Evolutionary conservation across 1,284 basidiomycete genomes (phyloP).

Genomic region (Trametes sp.): DNA sequence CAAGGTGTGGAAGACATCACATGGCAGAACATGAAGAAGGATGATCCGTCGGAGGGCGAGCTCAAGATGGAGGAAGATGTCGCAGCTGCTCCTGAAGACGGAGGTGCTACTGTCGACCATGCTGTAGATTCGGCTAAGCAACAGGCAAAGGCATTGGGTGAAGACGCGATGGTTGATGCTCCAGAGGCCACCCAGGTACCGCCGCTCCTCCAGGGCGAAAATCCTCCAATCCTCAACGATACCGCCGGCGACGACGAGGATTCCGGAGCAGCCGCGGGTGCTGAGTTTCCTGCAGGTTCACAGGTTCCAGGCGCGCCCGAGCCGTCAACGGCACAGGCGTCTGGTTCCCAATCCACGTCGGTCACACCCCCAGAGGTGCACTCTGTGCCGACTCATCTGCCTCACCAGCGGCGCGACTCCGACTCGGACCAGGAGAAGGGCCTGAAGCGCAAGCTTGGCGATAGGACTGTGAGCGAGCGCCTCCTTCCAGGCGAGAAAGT

Average conservation of each 20-base stretch:
- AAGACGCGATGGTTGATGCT: background rate
- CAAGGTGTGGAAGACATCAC: conserved; percentile 78
- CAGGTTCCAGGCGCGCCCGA: conserved; percentile 27
- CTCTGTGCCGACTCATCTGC: conserved; percentile 13
- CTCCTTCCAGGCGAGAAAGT: conserved; percentile 35
- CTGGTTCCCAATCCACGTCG: conserved; percentile 5
- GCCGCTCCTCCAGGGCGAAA: conserved; percentile 28
- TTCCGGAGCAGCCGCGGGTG: conserved; percentile 37
- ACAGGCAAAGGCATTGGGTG: background rate
- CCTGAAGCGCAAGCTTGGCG: conserved; percentile 68
- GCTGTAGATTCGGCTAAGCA: conserved; percentile 10
- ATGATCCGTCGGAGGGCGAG: conserved; percentile 27
- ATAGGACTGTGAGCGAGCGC: conserved; percentile 50
- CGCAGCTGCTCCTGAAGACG: conserved; percentile 35
- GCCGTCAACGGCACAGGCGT: conserved; percentile 7
- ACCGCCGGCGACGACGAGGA: conserved; percentile 36
- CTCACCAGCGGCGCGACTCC: conserved; percentile 32
- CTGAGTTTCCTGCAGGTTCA: conserved; percentile 36
- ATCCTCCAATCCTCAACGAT: conserved; percentile 33
- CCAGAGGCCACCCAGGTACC: conserved; percentile 10
- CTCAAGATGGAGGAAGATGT: conserved; percentile 20
- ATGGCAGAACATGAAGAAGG: conserved; percentile 61
- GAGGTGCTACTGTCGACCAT: conserved; percentile 11
- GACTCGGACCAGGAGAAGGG: conserved; percentile 61
- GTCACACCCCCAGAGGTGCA: conserved; percentile 1